Base-by-base conservation (phyloP, 495 filamentous ascomycete genomes). In the Mycothermus thermophilus region DNA sequence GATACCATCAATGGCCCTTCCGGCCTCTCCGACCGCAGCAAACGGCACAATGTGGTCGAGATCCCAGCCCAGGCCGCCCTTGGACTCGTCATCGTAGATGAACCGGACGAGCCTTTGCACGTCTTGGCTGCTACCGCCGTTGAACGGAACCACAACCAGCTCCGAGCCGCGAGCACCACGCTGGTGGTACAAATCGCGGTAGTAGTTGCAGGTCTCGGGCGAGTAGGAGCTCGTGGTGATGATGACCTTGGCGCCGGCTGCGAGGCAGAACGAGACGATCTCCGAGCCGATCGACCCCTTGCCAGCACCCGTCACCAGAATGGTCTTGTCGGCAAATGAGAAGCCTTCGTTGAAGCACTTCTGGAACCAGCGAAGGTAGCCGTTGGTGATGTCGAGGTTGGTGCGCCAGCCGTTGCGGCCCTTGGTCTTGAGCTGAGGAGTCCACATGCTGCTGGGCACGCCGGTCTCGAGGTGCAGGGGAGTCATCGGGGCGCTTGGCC, bases 211-310 rank as follows among this genome's bases (percentile, higher is more conserved):
- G 27, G 93, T 83, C 47, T 88, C 78, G 20, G 80, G 78, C 2
- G 87, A 92, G 67, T 82, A 90, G 34, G 83, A 72, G 54, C 79
- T 86, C 15, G 87, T 93, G 5, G 87, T 93, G 30, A 93, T 86
- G 33, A 92, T 55, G 18, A 95, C 87, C 61, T 80, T 83, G 39
- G 85, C 86, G 49, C 87, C 87, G 58, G 83, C 87, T 44, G 79
- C 83, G 54, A 95, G 83, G 36, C 93, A 63, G 21, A 84, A 83
- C 56, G 88, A 80, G 8, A 95, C 65, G 33, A 95, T 81, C 40
- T 93, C 87, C 5, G 83, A 83, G 47, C 86, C 87, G 48, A 95
- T 95, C n/a, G 87, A 95, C 31, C 85, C 83, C 42, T 81, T 82
- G 57, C 87, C 86, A 34, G 87, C 87, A 58, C 87, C 87, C 34